Conservation (phyloP, 2,329 filamentous ascomycete genomes). For the Pestalotiopsis sp. region DNA sequence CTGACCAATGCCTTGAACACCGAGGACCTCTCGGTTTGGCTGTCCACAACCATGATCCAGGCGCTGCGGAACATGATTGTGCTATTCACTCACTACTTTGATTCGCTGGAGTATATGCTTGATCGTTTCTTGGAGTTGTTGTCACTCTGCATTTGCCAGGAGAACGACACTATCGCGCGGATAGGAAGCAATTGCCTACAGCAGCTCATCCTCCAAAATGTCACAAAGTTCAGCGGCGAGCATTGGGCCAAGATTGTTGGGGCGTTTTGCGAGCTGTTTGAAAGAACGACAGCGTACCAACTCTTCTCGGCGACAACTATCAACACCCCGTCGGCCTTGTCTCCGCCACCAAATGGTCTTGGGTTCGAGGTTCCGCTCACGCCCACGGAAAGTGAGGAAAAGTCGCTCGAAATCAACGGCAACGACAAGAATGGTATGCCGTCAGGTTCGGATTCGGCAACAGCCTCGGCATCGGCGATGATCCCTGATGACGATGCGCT, state of each 20-base stretch:
- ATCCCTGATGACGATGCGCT: slow-evolving; percentile 20
- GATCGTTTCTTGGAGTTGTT: slow-evolving; percentile 95
- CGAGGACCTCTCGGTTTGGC: slow-evolving; percentile 96
- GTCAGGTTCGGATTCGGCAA: slow-evolving; percentile 32
- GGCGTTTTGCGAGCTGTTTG: slow-evolving; percentile 94
- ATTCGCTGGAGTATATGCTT: slow-evolving; percentile 94
- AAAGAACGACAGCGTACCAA: slow-evolving; percentile 90
- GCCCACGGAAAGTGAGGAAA: slow-evolving; percentile 49
- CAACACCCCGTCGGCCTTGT: slow-evolving; percentile 52
- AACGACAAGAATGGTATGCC: slow-evolving; percentile 42
- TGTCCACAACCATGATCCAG: slow-evolving; percentile 99
- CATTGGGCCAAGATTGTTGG: slow-evolving; percentile 96
- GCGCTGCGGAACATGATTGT: slow-evolving; percentile 98
- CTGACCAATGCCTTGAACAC: slow-evolving; percentile 95
- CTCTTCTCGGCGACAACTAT: slow-evolving; percentile 82
- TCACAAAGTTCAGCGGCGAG: slow-evolving; percentile 81
- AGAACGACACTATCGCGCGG: slow-evolving; percentile 96
- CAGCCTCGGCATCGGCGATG: slow-evolving; percentile 21
- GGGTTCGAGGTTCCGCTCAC: slow-evolving; percentile 50
- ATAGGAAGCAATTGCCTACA: slow-evolving; percentile 99
- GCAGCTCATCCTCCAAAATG: slow-evolving; percentile 94
- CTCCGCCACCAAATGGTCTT: slow-evolving; percentile 55
- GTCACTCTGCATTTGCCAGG: slow-evolving; percentile 95
- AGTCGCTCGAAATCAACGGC: slow-evolving; percentile 64
- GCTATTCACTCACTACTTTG: slow-evolving; percentile 98